Percentiles rank a stretch among this genome's conserved stretches.
These are phyloP conservation scores for Tricholoma sp. DNA, from an alignment of 768 basidiomycete genomes.

Conservation along the genomic window DNA sequence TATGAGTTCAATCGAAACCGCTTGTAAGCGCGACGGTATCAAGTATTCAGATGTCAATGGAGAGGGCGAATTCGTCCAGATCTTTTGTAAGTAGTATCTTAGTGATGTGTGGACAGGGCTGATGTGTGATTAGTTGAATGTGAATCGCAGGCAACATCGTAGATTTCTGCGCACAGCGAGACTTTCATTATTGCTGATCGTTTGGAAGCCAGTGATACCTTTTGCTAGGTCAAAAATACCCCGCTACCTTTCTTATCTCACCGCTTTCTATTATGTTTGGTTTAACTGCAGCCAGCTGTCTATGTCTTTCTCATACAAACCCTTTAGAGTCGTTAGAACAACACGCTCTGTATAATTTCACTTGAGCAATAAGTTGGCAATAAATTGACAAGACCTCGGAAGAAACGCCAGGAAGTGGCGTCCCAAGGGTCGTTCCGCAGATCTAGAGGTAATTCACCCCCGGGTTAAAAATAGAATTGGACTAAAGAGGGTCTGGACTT, in stretches of 20 bases:
- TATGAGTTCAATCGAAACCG: slow-evolving; percentile 3
- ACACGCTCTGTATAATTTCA: no score
- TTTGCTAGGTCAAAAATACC: not conserved
- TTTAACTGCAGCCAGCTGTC: not conserved
- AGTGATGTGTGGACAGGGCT: not conserved
- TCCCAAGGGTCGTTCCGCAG: no score
- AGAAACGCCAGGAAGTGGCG: no score
- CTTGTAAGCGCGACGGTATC: slow-evolving; percentile 7
- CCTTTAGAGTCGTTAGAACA: no score
- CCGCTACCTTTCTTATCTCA: not conserved
- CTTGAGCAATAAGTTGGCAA: no score
- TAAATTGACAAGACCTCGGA: no score
- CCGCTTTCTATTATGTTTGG: not conserved
- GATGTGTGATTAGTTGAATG: not conserved
- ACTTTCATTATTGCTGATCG: not conserved
- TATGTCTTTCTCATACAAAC: not conserved
- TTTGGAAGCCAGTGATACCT: not conserved
- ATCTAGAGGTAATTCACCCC: not conserved
- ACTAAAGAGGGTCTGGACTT: not conserved
- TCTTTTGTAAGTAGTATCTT: slow-evolving; percentile 9
- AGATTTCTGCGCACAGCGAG: not conserved
- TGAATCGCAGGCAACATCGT: not conserved
- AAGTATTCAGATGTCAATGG: slow-evolving; percentile 2
- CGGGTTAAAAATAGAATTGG: not conserved
- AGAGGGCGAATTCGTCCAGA: slow-evolving; percentile 8